Evolutionary conservation across 306 rosid species (phyloP).

Genomic region (Cucurbita pepo): DNA sequence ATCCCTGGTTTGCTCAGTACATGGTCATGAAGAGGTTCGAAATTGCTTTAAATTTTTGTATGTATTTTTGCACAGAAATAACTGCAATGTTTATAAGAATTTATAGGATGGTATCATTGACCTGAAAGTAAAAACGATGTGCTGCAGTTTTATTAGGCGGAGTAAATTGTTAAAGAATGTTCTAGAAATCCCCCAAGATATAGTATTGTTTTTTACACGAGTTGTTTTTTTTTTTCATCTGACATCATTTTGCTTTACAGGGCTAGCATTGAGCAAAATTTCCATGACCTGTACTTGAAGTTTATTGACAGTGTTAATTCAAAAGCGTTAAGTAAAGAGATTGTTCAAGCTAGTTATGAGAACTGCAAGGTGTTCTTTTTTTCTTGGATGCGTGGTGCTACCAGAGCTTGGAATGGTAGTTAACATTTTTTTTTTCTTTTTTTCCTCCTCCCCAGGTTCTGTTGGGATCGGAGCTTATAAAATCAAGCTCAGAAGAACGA

Average conservation of each 20-base stretch:
- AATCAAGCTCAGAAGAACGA: constrained; percentile 98
- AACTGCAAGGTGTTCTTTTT: constrained; percentile 75
- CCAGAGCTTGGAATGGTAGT: background rate
- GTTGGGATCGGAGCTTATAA: constrained; percentile 86
- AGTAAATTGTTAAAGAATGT: background rate
- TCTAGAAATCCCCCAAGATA: background rate
- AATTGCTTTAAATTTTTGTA: background rate
- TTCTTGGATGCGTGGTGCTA: background rate
- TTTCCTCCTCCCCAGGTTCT: constrained; percentile 51
- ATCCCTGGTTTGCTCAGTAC: constrained; percentile 97
- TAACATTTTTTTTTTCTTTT: background rate
- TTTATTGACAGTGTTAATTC: constrained; percentile 79
- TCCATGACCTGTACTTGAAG: constrained; percentile 86
- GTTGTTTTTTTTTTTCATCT: background rate
- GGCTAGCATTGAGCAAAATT: constrained; percentile 97
- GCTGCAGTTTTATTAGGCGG: background rate
- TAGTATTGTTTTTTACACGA: background rate
- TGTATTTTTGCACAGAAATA: background rate
- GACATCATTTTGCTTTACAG: constrained; percentile 22
- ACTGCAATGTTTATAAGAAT: background rate
- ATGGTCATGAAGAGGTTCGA: constrained; percentile 97
- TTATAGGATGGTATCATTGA: background rate
- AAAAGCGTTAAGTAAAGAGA: constrained; percentile 70
- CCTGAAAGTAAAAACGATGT: background rate
- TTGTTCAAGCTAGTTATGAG: constrained; percentile 77